phyloP scores from a whole-genome alignment of 805 yeast species.

The Cyberlindnera euphorbiae region DNA sequence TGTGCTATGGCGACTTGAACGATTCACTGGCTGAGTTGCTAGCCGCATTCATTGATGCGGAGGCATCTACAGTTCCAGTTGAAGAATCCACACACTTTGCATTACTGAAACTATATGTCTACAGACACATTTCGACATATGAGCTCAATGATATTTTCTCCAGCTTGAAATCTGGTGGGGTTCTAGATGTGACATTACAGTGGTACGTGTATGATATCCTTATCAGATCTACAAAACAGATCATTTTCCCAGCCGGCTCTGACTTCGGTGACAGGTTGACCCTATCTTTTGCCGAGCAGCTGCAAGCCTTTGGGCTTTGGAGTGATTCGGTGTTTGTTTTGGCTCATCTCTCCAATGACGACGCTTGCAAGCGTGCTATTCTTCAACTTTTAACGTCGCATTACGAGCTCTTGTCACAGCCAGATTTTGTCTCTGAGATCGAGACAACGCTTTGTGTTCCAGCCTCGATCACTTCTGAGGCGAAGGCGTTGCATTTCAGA shows the following conservation, averaged over 20 bases:
- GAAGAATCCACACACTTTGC: constrained; percentile 22
- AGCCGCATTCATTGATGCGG: constrained; percentile 22
- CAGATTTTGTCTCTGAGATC: constrained; percentile 30
- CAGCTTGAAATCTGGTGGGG: constrained; percentile 11
- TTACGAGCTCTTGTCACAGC: constrained; percentile 18
- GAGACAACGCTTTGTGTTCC: constrained; percentile 45
- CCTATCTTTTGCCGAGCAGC: constrained; percentile 44
- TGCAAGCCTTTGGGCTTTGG: constrained; percentile 44
- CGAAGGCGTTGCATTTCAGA: constrained; percentile 55
- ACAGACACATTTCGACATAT: constrained; percentile 16
- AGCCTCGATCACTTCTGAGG: constrained; percentile 40
- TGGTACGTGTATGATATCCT: constrained; percentile 53
- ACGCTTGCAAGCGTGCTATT: constrained; percentile 37
- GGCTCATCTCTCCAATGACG: constrained; percentile 50
- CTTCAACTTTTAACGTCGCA: constrained; percentile 25
- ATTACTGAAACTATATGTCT: constrained; percentile 28
- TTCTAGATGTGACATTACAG: constrained; percentile 35
- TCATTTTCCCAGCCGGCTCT: constrained; percentile 21
- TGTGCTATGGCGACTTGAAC: constrained; percentile 59
- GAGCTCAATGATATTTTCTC: constrained; percentile 16
- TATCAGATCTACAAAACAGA: constrained; percentile 27
- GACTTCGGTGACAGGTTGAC: constrained; percentile 35
- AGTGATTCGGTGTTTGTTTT: constrained; percentile 60
- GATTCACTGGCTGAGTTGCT: constrained; percentile 31
- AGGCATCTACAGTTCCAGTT: constrained; percentile 8